Evolutionary conservation across 2,329 filamentous ascomycete genomes (phyloP).

Genomic region (Didymella glomerata): DNA sequence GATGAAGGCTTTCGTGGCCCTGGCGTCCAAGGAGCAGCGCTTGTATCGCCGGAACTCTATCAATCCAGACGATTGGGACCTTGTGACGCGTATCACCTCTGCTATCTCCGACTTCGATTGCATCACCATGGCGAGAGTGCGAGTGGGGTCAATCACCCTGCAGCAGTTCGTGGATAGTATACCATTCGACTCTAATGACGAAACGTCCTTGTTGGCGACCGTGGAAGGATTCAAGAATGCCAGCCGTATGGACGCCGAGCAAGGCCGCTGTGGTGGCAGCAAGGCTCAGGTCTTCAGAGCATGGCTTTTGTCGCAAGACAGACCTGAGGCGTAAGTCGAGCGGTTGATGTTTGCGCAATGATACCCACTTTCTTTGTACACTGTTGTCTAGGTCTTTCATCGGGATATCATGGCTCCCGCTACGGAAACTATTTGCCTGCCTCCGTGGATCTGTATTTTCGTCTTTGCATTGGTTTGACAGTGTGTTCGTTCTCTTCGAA

Average conservation of each 20-base stretch:
- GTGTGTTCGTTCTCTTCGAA: not conserved
- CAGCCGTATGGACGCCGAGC: slow-evolving; percentile 36
- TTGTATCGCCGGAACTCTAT: slow-evolving; percentile 37
- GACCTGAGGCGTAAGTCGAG: not conserved
- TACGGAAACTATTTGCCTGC: too few species aligned
- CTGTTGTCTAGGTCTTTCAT: not conserved
- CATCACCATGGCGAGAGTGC: slow-evolving; percentile 31
- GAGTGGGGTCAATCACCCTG: slow-evolving; percentile 40
- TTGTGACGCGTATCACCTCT: slow-evolving; percentile 36
- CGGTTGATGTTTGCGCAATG: not conserved
- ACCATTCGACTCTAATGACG: slow-evolving; percentile 33
- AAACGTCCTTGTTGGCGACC: slow-evolving; percentile 30
- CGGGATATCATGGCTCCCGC: not conserved
- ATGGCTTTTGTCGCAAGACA: slow-evolving; percentile 25
- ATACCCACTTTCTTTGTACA: not conserved
- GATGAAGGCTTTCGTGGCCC: slow-evolving; percentile 35
- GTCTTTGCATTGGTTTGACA: too few species aligned
- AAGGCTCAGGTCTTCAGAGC: slow-evolving; percentile 39
- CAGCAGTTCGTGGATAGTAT: slow-evolving; percentile 39
- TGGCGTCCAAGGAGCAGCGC: slow-evolving; percentile 41
- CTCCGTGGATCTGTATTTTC: too few species aligned
- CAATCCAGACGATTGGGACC: slow-evolving; percentile 35
- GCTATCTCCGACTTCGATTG: slow-evolving; percentile 30
- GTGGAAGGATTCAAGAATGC: slow-evolving; percentile 43
- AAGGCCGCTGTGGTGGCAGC: slow-evolving; percentile 24